phyloP scores from a whole-genome alignment of 2,329 filamentous ascomycete genomes.

The Elsinoe necatrix region DNA sequence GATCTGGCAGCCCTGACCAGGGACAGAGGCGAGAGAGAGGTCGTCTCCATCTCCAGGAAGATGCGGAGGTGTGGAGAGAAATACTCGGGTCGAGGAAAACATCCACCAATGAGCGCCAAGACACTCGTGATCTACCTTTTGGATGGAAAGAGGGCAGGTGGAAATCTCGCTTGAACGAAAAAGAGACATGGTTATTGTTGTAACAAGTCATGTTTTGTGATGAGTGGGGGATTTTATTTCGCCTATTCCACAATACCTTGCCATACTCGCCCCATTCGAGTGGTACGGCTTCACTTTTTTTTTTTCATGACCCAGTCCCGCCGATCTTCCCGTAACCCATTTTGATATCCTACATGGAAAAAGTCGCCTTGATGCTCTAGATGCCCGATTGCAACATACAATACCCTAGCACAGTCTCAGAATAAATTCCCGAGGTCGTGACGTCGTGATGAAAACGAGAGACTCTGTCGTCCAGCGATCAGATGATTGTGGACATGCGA shows the following conservation, averaged over 20 bases:
- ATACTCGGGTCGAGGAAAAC: slow-evolving; percentile 5
- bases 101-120: slow-evolving; percentile 18
- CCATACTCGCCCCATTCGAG: neutral
- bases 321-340: neutral
- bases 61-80: slow-evolving; percentile 14
- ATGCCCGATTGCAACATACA: neutral
- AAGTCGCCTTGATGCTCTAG: slow-evolving; percentile 12
- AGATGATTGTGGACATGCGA: slow-evolving; percentile 4
- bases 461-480: slow-evolving; percentile 9
- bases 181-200: neutral
- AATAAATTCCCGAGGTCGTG: neutral
- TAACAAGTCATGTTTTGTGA: neutral
- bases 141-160: neutral
- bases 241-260: neutral
- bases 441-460: neutral
- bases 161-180: neutral
- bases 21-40: neutral
- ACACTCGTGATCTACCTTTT: neutral
- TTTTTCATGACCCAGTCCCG: neutral
- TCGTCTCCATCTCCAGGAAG: neutral
- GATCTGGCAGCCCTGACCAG: neutral
- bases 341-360: slow-evolving; percentile 2
- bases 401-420: neutral
- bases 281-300: neutral
- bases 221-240: slow-evolving; percentile 1